Evolutionary conservation across 129 eudicot species (phyloP).

Genomic region (Arctium minus): DNA sequence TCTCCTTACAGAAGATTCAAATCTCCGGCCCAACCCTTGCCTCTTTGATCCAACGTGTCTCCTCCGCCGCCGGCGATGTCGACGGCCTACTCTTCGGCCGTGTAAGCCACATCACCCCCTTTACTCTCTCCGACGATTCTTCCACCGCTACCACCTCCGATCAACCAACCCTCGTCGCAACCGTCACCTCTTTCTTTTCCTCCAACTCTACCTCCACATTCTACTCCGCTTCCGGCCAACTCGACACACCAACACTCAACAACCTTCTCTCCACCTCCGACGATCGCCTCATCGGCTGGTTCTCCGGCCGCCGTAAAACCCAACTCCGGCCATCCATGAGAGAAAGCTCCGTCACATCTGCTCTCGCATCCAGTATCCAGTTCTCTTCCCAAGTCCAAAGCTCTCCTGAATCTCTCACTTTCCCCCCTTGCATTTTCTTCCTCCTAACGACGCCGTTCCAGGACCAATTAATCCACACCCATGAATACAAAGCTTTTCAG

Average conservation of each 20-base stretch:
- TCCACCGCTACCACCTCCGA: conserved; percentile 31
- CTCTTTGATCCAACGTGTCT: conserved; percentile 74
- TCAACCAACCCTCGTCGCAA: conserved; percentile 31
- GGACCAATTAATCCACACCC: conserved; percentile 76
- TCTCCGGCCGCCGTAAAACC: conserved; percentile 79
- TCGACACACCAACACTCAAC: conserved; percentile 28
- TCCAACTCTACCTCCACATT: conserved; percentile 41
- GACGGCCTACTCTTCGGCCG: conserved; percentile 92
- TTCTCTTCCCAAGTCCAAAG: conserved; percentile 30
- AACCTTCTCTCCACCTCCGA: conserved; percentile 30
- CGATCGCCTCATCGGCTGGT: conserved; percentile 67
- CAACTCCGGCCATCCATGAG: conserved; percentile 81
- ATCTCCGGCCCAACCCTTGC: conserved; percentile 89
- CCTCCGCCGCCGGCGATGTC: conserved; percentile 65
- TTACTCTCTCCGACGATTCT: conserved; percentile 63
- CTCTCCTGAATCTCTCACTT: conserved; percentile 22
- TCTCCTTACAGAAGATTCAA: conserved; percentile 52
- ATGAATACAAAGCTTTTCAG: conserved; percentile 63
- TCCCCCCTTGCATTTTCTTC: conserved; percentile 52
- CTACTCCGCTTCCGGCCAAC: conserved; percentile 38
- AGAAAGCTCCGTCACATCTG: conserved; percentile 41
- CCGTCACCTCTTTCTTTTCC: conserved; percentile 51
- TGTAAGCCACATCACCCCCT: conserved; percentile 41
- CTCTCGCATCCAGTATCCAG: conserved; percentile 36
- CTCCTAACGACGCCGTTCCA: conserved; percentile 72